Base-by-base conservation (phyloP, 805 yeast species). In the Huiozyma naganishii region DNA sequence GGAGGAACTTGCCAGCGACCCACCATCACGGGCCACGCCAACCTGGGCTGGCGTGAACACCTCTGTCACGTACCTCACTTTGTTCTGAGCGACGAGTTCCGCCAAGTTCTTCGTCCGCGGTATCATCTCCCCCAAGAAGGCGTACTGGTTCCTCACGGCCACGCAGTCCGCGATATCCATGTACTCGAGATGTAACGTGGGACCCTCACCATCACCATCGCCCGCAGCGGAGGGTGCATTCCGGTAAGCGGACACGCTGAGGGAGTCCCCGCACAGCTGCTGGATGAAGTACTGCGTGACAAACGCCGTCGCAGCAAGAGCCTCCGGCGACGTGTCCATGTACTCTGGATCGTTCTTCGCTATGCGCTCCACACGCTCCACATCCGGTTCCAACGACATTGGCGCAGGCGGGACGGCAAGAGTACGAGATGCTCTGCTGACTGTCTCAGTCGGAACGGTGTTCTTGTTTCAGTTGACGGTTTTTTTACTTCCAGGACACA, bases 301-400 rank as follows among this genome's bases (percentile, higher is more conserved):
- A 41, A 58, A 50, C 5, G 59, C 57, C 0, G 56, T 50, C 10
- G 58, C 58, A 3, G 51, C 48, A 11, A 48, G 46, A 6, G 61
- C 62, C n/a, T 48, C 46, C 12, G 52, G 49, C 4, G 53, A 39
- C 7, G 59, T 53, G 6, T 51, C 45, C 41, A 51, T 45, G 39
- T 48, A 53, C 30, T 54, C 60, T 28, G 59, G 59, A 41, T 59
- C 62, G 23, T 52, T 52, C 37, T 48, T 52, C 23, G 62, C 59
- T 23, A 59, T 54, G 40, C 46, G 47, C 41, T 58, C 53, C n/a
- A 55, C 52, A 41, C 52, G 57, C 1, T 55, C 50, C 2, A 17
- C 23, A 17, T 17, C 23, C 4, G 23, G 23, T 17, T 17, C 23
- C 23, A 17, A 17, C 23, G 23, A 17, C 23, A 17, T 17, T 17